Base-by-base conservation (phyloP, 1,284 basidiomycete genomes). In the Butyriboletus appendiculatus region DNA sequence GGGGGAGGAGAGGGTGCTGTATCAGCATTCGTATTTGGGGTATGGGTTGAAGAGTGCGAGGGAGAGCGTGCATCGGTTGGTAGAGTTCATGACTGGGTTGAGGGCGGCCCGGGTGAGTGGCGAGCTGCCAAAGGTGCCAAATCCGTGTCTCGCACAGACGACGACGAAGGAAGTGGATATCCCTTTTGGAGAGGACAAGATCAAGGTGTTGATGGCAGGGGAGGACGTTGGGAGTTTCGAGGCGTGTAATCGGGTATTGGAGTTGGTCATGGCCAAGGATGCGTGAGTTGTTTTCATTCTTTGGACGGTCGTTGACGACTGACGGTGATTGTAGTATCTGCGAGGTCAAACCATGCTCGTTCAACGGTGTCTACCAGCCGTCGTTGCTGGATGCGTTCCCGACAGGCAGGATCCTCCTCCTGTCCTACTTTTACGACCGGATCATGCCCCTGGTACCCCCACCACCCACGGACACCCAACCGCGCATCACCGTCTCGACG, bases 361-460 rank as follows among this genome's bases (percentile, higher is more conserved):
- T 99, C 77, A 90, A 94, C 62, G 96, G 96, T 35, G 94, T 98
- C 28, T 98, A 99, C 77, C 96, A 98, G 71, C 97, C 96, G 1
- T 90, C 90, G n/a, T 80, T 98, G 28, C 80, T 92, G 60, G 90
- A 96, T 60, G 90, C 92, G 6, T 98, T 98, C 82, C 80, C 85
- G 5, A 71, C 77, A 20, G 92, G 92, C 58, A 86, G 86, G 65
- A 80, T 94, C 60, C 81, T 95, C 28, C 83, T 96, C 10, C 81
- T 98, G 1, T 98, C 96, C 28, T 99, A 98, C 81, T 98, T 99
- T 75, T 97, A 94, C 76, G 96, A 98, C 77, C 91, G 97, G 38
- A 80, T 97, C 57, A 75, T 80, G 38, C 96, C 95, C 0, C 84
- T 98, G 55, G 80, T 96, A 41, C 73, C 76, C 45, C 69, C 64